A percentile compares a stretch with the other conserved stretches of the same genome.
Evolutionary conservation across 208 protist species (phyloP).

Genomic region (Trypanosoma rangeli): DNA sequence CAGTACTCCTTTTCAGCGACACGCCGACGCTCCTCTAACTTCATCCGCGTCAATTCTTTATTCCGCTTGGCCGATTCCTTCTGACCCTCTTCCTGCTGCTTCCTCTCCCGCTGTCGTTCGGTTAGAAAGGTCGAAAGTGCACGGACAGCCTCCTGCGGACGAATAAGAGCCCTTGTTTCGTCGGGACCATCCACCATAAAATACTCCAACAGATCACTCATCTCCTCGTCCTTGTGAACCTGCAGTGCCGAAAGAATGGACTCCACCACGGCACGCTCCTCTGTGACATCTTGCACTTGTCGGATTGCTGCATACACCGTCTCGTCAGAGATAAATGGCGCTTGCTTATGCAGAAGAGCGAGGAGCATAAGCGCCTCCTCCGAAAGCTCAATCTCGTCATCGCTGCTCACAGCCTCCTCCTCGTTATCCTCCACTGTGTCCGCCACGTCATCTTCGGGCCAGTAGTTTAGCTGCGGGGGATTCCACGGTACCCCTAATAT

Average conservation of each 20-base stretch:
- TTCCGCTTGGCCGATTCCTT: constrained; percentile 23
- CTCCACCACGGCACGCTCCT: constrained; percentile 87
- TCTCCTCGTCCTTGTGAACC: constrained; percentile 81
- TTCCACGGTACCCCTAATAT: constrained; percentile 90
- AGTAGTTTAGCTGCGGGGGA: constrained; percentile 81
- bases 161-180: constrained; percentile 65
- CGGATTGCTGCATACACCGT: constrained; percentile 71
- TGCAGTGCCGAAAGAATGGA: constrained; percentile 92
- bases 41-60: constrained; percentile 40
- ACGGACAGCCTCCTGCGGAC: constrained; percentile 81
- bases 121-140: constrained; percentile 83
- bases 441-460: constrained; percentile 55
- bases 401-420: constrained; percentile 42
- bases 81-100: constrained; percentile 16
- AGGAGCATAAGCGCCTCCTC: constrained; percentile 84
- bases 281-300: constrained; percentile 64
- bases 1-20: constrained; percentile 85
- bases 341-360: constrained; percentile 83
- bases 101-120: constrained; percentile 42
- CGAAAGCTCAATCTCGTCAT: constrained; percentile 63
- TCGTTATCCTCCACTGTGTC: constrained; percentile 44
- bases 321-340: constrained; percentile 86
- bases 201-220: constrained; percentile 89
- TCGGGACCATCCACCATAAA: constrained; percentile 75
- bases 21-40: constrained; percentile 35